Evolutionary conservation across 2,329 filamentous ascomycete species (phyloP).

Genomic region (Sporothrix protearum): DNA sequence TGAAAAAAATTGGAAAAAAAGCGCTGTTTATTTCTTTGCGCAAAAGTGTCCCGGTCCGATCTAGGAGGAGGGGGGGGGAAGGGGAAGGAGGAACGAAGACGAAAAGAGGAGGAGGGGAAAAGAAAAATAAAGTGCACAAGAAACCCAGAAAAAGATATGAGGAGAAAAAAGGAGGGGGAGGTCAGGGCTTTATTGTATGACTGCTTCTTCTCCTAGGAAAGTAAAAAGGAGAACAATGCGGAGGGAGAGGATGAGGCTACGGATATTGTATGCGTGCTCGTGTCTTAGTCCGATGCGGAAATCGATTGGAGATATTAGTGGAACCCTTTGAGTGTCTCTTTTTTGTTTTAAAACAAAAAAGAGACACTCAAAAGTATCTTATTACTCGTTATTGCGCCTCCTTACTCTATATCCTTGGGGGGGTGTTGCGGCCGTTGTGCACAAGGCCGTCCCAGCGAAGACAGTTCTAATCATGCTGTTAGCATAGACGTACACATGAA

Average conservation of each 20-base stretch:
- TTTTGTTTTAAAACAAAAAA: background rate
- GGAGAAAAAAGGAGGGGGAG: constrained; percentile 1
- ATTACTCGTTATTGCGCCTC: background rate
- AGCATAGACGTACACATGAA: background rate
- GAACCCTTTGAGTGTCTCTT: background rate
- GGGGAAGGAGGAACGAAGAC: background rate
- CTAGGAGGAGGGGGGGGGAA: background rate
- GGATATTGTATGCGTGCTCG: constrained; percentile 13
- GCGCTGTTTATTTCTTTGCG: background rate
- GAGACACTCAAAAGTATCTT: too few species aligned
- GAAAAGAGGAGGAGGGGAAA: background rate
- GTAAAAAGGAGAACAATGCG: constrained; percentile 9
- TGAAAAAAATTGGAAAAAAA: background rate
- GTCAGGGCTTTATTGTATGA: constrained; percentile 13
- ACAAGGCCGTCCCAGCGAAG: background rate
- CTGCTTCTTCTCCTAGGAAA: background rate
- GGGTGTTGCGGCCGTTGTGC: background rate
- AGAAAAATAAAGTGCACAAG: too few species aligned
- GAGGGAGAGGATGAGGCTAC: background rate
- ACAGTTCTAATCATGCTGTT: background rate
- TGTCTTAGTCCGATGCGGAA: constrained; percentile 13
- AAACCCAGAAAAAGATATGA: background rate
- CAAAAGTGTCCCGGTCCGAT: background rate
- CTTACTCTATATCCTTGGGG: background rate
- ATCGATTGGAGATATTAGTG: constrained; percentile 16